Percentiles rank a stretch among this genome's conserved stretches.
phyloP scores from a whole-genome alignment of 176 grass and related monocot genomes.

The Raddia distichophylla region DNA sequence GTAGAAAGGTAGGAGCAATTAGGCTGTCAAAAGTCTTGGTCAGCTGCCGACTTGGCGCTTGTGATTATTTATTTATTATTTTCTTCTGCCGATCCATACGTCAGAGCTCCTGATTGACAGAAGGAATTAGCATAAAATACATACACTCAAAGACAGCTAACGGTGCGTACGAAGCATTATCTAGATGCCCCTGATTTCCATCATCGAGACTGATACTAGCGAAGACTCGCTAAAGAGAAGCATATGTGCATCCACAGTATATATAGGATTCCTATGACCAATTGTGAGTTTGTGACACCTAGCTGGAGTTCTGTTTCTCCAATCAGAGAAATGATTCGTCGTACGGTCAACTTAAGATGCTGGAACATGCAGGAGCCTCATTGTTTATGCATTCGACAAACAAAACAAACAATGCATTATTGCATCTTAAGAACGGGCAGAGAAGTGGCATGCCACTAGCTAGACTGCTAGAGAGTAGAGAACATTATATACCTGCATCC shows the following conservation, averaged over 20 bases:
- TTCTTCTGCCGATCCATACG: background rate
- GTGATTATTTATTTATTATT: background rate
- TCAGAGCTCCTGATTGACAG: background rate
- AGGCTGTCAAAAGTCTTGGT: conserved; percentile 11
- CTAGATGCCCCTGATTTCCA: conserved; percentile 5
- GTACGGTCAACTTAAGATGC: conserved; percentile 1
- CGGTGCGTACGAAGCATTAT: conserved; percentile 9
- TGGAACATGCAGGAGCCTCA: background rate
- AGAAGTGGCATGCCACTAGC: conserved; percentile 15
- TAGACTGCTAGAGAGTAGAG: too few species aligned
- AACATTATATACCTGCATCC: background rate
- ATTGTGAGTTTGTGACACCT: background rate
- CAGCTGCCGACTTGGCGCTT: background rate
- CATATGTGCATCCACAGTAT: conserved; percentile 15
- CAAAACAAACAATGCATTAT: background rate
- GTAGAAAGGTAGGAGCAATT: background rate
- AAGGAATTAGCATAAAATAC: conserved; percentile 8
- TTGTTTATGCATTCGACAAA: conserved; percentile 18
- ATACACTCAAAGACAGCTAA: conserved; percentile 26
- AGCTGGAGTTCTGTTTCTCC: background rate
- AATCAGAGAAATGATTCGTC: background rate
- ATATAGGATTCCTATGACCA: conserved; percentile 25
- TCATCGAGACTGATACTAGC: conserved; percentile 2
- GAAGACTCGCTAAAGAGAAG: background rate
- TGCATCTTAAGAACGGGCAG: background rate